These are phyloP conservation scores for Penicillium nucicola DNA, from an alignment of 495 filamentous ascomycete species.

Conservation along the genomic window DNA sequence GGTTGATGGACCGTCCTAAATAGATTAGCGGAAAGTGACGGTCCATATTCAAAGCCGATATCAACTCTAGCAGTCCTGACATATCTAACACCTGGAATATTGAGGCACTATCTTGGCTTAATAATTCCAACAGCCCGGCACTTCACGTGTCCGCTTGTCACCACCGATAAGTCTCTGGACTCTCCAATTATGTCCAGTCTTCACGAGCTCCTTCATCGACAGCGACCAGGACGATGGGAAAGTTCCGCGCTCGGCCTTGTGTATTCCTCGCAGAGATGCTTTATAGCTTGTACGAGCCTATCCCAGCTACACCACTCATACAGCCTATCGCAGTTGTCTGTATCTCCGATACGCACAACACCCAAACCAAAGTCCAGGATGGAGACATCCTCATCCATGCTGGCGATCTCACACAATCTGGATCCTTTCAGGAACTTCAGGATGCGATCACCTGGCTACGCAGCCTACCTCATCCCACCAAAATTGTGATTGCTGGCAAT, in stretches of 20 bases:
- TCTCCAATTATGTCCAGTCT: conserved; percentile 10
- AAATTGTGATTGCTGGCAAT: conserved; percentile 70
- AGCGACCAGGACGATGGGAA: conserved; percentile 17
- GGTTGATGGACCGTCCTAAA: too few species aligned
- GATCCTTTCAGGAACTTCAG: conserved; percentile 57
- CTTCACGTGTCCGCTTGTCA: too few species aligned
- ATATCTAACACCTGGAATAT: too few species aligned
- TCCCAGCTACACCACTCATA: conserved; percentile 13
- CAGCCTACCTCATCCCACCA: conserved; percentile 56
- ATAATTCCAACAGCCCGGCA: too few species aligned
- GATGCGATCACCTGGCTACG: conserved; percentile 62
- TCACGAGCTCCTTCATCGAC: conserved; percentile 12
- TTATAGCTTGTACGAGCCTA: conserved; percentile 11
- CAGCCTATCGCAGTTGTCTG: conserved; percentile 34
- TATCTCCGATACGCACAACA: conserved; percentile 77
- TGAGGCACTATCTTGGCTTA: too few species aligned
- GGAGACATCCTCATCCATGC: conserved; percentile 77
- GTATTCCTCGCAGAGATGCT: conserved; percentile 17
- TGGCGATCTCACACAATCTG: conserved; percentile 67
- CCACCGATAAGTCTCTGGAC: too few species aligned
- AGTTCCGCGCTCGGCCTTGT: conserved; percentile 11
- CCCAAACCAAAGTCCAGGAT: conserved; percentile 49
- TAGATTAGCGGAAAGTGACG: too few species aligned
- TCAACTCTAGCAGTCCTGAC: too few species aligned
- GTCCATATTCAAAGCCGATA: too few species aligned